Base-by-base conservation (phyloP, 2,329 filamentous ascomycete species). In the Penicillium sp. region DNA sequence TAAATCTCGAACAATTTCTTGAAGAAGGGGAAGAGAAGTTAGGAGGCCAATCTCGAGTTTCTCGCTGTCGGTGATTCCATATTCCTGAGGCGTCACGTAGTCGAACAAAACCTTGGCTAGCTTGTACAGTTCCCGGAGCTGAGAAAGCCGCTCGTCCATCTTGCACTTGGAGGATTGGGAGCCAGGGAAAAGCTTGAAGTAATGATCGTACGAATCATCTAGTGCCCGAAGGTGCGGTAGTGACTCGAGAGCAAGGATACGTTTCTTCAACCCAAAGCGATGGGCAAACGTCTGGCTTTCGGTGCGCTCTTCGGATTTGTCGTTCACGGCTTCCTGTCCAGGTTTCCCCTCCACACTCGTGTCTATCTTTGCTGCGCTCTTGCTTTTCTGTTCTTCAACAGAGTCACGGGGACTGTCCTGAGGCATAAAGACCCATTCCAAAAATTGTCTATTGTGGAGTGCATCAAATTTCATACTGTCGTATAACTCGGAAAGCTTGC, bases 391-490 rank as follows among this genome's bases (percentile, higher is more conserved):
- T 41, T 71, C 72, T 19, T 75, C 74, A 63, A 89, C 87, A 52
- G 93, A 89, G 53, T 89, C 89, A 12, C 93, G 79, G 77, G 96
- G 90, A 58, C 82, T 83, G 68, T 86, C 87, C 35, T 90, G 88
- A 1, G 94, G 94, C 17, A 92, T 96, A 67, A 99, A 99, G 0
- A 97, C 89, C 91, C 94, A 97, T 74, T 99, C 94, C 4, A 99
- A 80, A 69, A 99, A 99, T 61, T 92, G 91, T 2, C 94, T 87
- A 71, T 99, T 99, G 76, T 99, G 96, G 15, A 99, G 82, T 1
- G 94, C 94, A 73, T 99, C 94, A 64, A 97, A 99, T 75, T 99
- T 99, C 94, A 99, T 97, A 21, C 93, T 97, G 74, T 99, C 94
- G 74, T 99, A 99, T 3, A 99, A 83, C 78, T 99, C 94, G 6